These are phyloP conservation scores for Saprolegnia diclina DNA, from an alignment of 352 stramenopile genomes.

Conservation along the genomic window DNA sequence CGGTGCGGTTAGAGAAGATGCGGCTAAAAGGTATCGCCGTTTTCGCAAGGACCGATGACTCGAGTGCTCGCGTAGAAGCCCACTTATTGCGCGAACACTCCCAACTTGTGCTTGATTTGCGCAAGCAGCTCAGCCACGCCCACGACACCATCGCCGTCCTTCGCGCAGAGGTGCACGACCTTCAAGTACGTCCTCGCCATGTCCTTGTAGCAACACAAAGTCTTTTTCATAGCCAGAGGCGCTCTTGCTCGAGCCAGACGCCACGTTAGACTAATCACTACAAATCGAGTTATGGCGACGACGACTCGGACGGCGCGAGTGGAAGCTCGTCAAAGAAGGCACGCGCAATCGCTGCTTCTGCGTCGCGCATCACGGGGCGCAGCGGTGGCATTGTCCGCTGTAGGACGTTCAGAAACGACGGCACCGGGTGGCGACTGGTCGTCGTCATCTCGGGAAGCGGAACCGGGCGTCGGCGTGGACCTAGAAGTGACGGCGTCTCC, in stretches of 20 bases:
- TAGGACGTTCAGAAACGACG: constrained; percentile 18
- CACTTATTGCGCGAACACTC: constrained; percentile 14
- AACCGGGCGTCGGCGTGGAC: neutral
- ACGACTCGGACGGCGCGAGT: too few species aligned
- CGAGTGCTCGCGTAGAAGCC: neutral
- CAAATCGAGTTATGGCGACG: too few species aligned
- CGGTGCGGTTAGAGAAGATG: neutral
- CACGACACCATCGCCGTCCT: constrained; percentile 7
- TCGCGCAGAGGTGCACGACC: constrained; percentile 2
- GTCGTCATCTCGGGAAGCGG: neutral
- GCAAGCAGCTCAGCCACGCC: constrained; percentile 16
- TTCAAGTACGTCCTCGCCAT: neutral
- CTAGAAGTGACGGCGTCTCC: neutral
- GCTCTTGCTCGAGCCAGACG: too few species aligned
- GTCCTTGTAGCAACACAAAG: too few species aligned
- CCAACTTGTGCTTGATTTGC: neutral
- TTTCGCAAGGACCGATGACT: neutral
- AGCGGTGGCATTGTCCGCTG: constrained; percentile 9
- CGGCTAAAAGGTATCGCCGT: constrained; percentile 1
- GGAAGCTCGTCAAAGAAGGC: too few species aligned
- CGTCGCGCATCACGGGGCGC: too few species aligned
- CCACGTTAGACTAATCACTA: too few species aligned
- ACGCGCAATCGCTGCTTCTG: too few species aligned
- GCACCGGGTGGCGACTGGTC: neutral
- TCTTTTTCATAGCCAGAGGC: too few species aligned